Evolutionary conservation across 768 basidiomycete species (phyloP), one percentile per base, ranked within the genome.

Genomic region (Tylopilus intermedius): DNA sequence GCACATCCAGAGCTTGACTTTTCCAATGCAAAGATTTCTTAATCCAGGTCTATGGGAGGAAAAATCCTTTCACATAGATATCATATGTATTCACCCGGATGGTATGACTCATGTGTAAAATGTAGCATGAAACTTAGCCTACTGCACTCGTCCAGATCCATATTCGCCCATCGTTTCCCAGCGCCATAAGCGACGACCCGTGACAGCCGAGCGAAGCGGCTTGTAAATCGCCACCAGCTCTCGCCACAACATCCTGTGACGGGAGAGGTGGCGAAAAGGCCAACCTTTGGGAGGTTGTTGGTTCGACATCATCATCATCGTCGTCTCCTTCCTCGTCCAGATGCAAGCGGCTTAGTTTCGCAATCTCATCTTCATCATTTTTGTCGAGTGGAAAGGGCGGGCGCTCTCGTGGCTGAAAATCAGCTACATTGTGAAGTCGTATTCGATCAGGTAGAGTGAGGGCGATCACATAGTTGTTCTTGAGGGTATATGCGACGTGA

Each of bases 1-100:
- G 80, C 82, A 37, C 94, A 97, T 68, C 94, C 94, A 0, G 94
- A 97, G 68, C 77, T 97, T 62, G 94, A 97, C 69, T 94, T 97
- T 67, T 90, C 88, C 26, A 86, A 94, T 11, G 93, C 90, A 9
- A 92, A 92, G 68, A 88, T 93, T 50, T 86, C 86, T 55, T 92
- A 74, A 53, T 15, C 5, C 44, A n/a, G 13, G 21, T 39, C 43
- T 15, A 26, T 43, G 7, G 38, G 27, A 42, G 41, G 24, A 37
- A 35, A 8, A 4, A 41, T 22, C 18, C 18, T 18, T 18, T 18
- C 18, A 18, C 18, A 18, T 18, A 30, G 22, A 10, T 14, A 8
- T 6, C 27, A 4, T 55, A n/a, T 46, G 29, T 29, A 21, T 18
- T 45, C 32, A 45, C 1, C 38, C 38, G 15, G 38, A 38, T 38